Percentiles rank a stretch among this genome's conserved stretches.
Conservation (phyloP, 2,329 filamentous ascomycete genomes). For the Alternaria conjuncta region DNA sequence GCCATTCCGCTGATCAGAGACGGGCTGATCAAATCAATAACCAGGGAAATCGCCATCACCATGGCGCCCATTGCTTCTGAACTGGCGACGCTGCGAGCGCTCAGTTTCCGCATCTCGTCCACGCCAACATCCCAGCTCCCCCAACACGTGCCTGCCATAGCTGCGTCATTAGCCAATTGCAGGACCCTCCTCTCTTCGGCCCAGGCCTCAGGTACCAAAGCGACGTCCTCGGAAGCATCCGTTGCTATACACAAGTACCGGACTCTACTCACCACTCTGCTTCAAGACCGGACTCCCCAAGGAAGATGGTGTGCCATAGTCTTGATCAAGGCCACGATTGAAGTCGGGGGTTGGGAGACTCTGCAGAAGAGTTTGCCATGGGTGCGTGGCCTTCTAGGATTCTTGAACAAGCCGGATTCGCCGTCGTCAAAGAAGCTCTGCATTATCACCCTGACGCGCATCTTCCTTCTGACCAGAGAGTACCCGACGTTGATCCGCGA, state of each 20-base stretch:
- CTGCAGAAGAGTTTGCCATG: slow-evolving; percentile 76
- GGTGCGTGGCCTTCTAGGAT: slow-evolving; percentile 75
- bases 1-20: background rate
- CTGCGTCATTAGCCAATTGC: slow-evolving; percentile 61
- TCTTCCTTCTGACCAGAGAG: slow-evolving; percentile 81
- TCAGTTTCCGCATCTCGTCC: slow-evolving; percentile 74
- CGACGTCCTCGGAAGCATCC: slow-evolving; percentile 68
- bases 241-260: slow-evolving; percentile 83
- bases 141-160: slow-evolving; percentile 72
- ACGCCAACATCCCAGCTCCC: slow-evolving; percentile 77
- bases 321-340: slow-evolving; percentile 79
- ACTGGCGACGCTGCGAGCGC: slow-evolving; percentile 43
- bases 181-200: slow-evolving; percentile 67
- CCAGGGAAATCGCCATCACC: background rate
- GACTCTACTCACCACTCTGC: slow-evolving; percentile 75
- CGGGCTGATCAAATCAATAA: background rate
- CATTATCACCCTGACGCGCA: slow-evolving; percentile 78
- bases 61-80: slow-evolving; percentile 39
- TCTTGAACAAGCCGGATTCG: slow-evolving; percentile 82
- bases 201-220: slow-evolving; percentile 63
- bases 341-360: slow-evolving; percentile 84
- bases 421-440: slow-evolving; percentile 76
- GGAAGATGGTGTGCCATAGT: slow-evolving; percentile 80
- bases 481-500: slow-evolving; percentile 85
- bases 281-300: slow-evolving; percentile 76